phyloP scores from a whole-genome alignment of 169 alveolate genomes.

The Cryptosporidium baileyi region DNA sequence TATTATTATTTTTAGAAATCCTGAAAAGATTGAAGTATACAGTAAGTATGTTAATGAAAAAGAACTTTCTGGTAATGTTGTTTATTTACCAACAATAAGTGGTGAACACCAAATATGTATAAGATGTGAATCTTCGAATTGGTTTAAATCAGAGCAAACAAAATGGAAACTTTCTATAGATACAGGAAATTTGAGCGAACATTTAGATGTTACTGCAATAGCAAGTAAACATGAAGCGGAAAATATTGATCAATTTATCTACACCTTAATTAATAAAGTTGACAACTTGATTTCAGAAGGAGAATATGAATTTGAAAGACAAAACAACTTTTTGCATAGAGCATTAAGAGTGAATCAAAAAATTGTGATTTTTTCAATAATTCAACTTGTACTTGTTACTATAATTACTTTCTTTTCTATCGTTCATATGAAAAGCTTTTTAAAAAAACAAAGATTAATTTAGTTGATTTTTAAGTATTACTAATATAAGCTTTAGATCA shows the following conservation, averaged over 20 bases:
- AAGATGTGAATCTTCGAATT: constrained; percentile 74
- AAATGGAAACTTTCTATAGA: constrained; percentile 76
- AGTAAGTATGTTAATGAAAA: constrained; percentile 71
- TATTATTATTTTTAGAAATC: constrained; percentile 70
- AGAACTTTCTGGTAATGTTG: constrained; percentile 71
- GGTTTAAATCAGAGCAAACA: constrained; percentile 74
- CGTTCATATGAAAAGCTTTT: constrained; percentile 25
- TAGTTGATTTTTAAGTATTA: not conserved
- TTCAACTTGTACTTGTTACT: constrained; percentile 4
- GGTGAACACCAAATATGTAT: constrained; percentile 76
- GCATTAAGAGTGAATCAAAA: constrained; percentile 29
- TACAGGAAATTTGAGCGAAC: constrained; percentile 63
- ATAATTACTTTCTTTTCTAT: constrained; percentile 10
- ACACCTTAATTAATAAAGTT: constrained; percentile 5
- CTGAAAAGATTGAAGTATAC: constrained; percentile 70
- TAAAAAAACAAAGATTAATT: constrained; percentile 40
- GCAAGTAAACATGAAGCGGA: constrained; percentile 47
- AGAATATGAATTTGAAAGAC: constrained; percentile 54
- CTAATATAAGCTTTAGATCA: not conserved
- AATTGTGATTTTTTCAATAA: constrained; percentile 15
- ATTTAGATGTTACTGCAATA: constrained; percentile 14
- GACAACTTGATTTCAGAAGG: constrained; percentile 14
- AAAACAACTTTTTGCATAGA: constrained; percentile 19
- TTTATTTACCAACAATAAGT: constrained; percentile 69
- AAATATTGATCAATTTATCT: constrained; percentile 22